Conservation (phyloP, 2,329 filamentous ascomycete genomes). For the Metarhizium robertsii region DNA sequence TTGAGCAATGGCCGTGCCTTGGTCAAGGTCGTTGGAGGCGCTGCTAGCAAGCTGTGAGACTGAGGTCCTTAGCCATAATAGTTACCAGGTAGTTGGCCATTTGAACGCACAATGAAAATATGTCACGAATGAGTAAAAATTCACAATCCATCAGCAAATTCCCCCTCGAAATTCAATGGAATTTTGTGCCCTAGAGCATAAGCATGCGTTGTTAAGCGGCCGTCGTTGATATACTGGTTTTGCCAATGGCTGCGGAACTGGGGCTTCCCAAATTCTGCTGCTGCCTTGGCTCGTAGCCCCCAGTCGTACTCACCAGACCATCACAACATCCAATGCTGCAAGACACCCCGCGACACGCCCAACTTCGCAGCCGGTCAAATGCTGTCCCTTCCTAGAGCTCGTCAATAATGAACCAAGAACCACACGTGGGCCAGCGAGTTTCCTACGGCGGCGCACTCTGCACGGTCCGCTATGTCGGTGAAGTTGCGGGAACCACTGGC, state of each 20-base stretch:
- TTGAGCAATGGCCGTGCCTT: conserved; percentile 79
- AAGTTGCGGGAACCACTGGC: conserved; percentile 65
- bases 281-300: conserved; percentile 9
- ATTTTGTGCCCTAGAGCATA: neutral
- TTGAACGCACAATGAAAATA: neutral
- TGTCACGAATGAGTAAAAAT: neutral
- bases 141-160: neutral
- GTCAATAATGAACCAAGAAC: conserved; percentile 26
- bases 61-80: neutral
- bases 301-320: conserved; percentile 5
- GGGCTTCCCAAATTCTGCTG: conserved; percentile 8
- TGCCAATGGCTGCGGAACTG: neutral
- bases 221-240: neutral
- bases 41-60: conserved; percentile 53
- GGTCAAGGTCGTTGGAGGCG: conserved; percentile 51
- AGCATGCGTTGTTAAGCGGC: neutral
- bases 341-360: neutral
- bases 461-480: conserved; percentile 76
- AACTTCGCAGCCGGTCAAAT: neutral
- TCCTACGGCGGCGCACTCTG: conserved; percentile 71
- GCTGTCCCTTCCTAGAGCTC: neutral
- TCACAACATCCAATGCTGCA: neutral
- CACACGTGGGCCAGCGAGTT: conserved; percentile 61
- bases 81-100: neutral
- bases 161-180: too few species aligned